These are phyloP conservation scores for Phaeosphaeria sp. DNA, from an alignment of 2,329 filamentous ascomycete species.

Conservation along the genomic window DNA sequence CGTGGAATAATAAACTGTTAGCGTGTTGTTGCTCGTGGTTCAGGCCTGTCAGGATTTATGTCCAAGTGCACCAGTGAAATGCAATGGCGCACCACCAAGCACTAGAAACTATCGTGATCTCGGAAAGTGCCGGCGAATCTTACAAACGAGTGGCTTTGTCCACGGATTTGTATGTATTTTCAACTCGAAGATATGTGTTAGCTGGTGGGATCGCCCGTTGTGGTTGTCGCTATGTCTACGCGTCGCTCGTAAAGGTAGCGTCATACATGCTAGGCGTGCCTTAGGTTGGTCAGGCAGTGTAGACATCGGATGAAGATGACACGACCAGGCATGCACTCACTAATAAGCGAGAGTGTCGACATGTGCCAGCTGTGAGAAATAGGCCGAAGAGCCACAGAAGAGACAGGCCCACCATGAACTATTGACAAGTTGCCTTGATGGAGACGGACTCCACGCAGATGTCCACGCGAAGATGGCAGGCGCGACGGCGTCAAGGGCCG, in stretches of 20 bases:
- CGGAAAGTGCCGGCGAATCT: background rate
- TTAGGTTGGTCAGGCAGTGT: constrained; percentile 5
- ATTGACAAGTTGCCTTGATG: background rate
- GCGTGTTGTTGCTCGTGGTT: background rate
- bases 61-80: background rate
- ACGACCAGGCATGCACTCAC: background rate
- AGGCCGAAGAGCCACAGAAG: background rate
- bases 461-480: background rate
- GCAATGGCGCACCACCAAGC: background rate
- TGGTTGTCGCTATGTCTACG: constrained; percentile 9
- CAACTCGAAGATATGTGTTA: background rate
- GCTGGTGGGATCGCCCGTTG: background rate
- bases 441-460: background rate
- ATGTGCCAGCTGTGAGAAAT: background rate
- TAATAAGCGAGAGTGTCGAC: background rate
- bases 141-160: background rate
- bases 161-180: background rate
- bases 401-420: background rate
- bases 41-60: background rate
- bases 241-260: constrained; percentile 18
- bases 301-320: constrained; percentile 1
- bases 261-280: constrained; percentile 25
- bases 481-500: background rate
- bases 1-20: background rate
- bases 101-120: background rate